These are phyloP conservation scores for Xerocomellus dryophilus DNA, from an alignment of 768 basidiomycete species.

Conservation along the genomic window DNA sequence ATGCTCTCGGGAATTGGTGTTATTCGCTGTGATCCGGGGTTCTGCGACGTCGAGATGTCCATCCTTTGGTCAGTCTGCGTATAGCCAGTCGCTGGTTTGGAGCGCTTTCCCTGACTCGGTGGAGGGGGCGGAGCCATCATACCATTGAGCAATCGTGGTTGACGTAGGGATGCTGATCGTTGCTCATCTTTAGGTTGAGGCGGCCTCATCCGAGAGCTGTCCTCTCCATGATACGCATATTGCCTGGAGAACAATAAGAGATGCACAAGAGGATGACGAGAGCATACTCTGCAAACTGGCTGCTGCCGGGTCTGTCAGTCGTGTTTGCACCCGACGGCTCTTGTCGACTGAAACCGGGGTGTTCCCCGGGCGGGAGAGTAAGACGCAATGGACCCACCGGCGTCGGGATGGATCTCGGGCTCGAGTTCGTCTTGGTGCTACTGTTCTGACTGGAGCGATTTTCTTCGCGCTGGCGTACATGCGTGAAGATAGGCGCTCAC, in stretches of 20 bases:
- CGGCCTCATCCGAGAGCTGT: conserved; percentile 40
- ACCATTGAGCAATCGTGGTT: conserved; percentile 32
- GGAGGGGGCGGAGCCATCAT: conserved; percentile 34
- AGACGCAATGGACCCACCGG: conserved; percentile 62
- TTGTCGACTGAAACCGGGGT: conserved; percentile 33
- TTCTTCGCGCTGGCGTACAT: not conserved
- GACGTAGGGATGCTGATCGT: conserved; percentile 35
- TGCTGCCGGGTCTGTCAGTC: conserved; percentile 45
- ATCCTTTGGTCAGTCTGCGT: conserved; percentile 9
- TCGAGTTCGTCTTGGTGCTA: conserved; percentile 44
- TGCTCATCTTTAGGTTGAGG: conserved; percentile 44
- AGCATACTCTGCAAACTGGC: conserved; percentile 49
- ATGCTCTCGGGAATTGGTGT: conserved; percentile 33
- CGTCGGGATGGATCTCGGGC: conserved; percentile 55
- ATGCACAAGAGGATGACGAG: conserved; percentile 5
- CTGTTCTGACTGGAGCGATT: conserved; percentile 16
- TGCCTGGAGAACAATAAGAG: conserved; percentile 43
- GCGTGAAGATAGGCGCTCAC: conserved; percentile 32
- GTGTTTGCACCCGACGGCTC: conserved; percentile 16
- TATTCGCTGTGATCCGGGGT: conserved; percentile 20
- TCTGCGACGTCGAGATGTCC: conserved; percentile 11
- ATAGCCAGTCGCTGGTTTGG: conserved; percentile 24
- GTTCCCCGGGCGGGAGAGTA: conserved; percentile 63
- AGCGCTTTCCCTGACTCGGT: conserved; percentile 18
- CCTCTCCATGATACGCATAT: conserved; percentile 60